Evolutionary conservation across 805 yeast genomes (phyloP).

Genomic region (Torulaspora quercuum): DNA sequence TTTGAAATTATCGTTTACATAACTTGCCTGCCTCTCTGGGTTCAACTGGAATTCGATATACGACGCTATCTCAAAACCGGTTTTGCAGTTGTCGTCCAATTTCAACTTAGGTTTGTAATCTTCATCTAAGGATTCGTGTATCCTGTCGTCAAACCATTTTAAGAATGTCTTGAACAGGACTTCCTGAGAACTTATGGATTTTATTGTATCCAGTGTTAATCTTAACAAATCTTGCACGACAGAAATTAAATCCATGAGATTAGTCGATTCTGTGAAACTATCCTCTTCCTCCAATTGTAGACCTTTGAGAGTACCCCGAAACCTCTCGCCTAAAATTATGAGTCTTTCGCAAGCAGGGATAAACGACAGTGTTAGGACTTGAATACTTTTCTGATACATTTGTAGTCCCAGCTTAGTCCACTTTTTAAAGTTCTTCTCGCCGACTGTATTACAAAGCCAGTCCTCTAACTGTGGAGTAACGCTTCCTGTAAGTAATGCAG

Average conservation of each 20-base stretch:
- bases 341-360: conserved; percentile 57
- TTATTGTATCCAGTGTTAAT: conserved; percentile 12
- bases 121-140: conserved; percentile 21
- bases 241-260: conserved; percentile 2
- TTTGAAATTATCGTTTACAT: conserved; percentile 1
- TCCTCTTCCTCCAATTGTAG: conserved; percentile 8
- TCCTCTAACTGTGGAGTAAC: conserved; percentile 23
- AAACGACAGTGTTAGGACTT: conserved; percentile 46
- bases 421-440: conserved; percentile 59
- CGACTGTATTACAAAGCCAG: conserved; percentile 63
- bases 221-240: conserved; percentile 14
- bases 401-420: conserved; percentile 51
- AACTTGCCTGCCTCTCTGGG: conserved; percentile 1
- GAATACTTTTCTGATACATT: conserved; percentile 49
- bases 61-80: conserved; percentile 11
- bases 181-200: conserved; percentile 17
- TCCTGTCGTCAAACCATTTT: conserved; percentile 25
- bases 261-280: not conserved
- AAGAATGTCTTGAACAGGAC: conserved; percentile 16
- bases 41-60: conserved; percentile 9
- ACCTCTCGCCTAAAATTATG: conserved; percentile 37
- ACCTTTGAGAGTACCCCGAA: conserved; percentile 15
- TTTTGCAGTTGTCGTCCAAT: conserved; percentile 8
- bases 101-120: conserved; percentile 17
- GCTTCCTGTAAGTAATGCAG: conserved; percentile 22